Evolutionary conservation across 2,329 filamentous ascomycete genomes (phyloP), one percentile per base, ranked within the genome.

Genomic region (Calonectria crousiana): DNA sequence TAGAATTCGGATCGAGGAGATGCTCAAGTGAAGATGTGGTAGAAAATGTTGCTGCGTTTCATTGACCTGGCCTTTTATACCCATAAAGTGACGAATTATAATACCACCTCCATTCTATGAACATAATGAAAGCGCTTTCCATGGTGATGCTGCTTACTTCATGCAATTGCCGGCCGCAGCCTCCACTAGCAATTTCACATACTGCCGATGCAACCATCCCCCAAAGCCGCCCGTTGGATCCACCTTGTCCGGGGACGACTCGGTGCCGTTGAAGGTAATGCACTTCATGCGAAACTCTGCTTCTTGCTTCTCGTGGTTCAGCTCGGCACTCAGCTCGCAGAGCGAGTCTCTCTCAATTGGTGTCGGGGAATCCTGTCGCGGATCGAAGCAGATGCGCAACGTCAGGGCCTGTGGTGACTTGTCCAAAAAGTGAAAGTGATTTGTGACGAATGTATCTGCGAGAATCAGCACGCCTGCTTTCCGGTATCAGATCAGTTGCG

Each of bases 361-460:
- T 0, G 8, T 5, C 0, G 71, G 69, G 0, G 75, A 44, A 2
- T 58, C 52, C 26, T 79, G 77, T 5, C 69, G 72, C 0, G 78
- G 75, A 16, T 67, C 30, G 6, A 80, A 56, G 9, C 78, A 79
- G 4, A 71, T 73, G 14, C 78, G 75, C 41, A 79, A 32, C 0
- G 73, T 75, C 34, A 79, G 49, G 6, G 72, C 72, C 1, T 53
- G 72, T 3, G 78, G 71, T 0, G 75, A 68, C 34, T 80, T 79
- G 6, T 74, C 68, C 0, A 79, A 66, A 0, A 77, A 68, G 18
- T 68, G 1, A 38, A 80, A 78, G 10, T 80, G 77, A 2, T 78
- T 75, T 1, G 77, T 79, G n/a, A 80, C 69, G n/a, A 62, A 75
- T 14, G 78, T 79, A 18, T 71, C 77, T 79, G 36, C 20, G 36